Base-by-base conservation (phyloP, 345 rosid species). In the Citrus mangshanensis region DNA sequence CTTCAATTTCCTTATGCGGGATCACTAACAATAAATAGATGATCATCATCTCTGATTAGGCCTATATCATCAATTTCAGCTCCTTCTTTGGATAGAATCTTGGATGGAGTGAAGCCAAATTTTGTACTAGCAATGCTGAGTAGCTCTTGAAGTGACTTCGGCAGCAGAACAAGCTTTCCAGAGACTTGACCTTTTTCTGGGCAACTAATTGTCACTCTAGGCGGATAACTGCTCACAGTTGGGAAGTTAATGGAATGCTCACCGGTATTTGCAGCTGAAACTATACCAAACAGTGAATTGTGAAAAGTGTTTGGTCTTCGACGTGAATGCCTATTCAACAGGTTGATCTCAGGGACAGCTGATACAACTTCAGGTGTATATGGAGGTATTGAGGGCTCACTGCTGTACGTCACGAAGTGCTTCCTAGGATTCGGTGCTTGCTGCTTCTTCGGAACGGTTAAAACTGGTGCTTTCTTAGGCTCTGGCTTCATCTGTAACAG, bases 1-100 rank as follows among this genome's bases (percentile, higher is more conserved):
- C 51, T 37, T 46, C 32, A 55, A 59, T 9, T 58, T 60, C 67
- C 69, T 27, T 6, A 10, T 61, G 64, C 61, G 10, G 78, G 68
- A 30, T 61, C 81, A 60, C 87, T 85, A 27, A 82, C 83, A 70
- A 95, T 83, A 78, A 90, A 16, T 56, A 95, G 91, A 82, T 85
- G 85, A 82, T 95, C 98, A 7, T 95, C 98, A 79, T 93, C 98
- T 85, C 98, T 87, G 27, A 93, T 68, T 54, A 91, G 82, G 24
- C 88, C 88, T 37, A 95, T 82, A 46, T 91, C 93, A 37, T 95
- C 97, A 63, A 95, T 86, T 81, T 91, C 93, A 9, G 95, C 93
- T 62, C 95, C 95, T 35, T 87, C 91, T 79, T 82, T 84, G 19
- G 85, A 86, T 12, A 87, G 75, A 74, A 95, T 82, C 83, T 82